phyloP scores from a whole-genome alignment of 208 protist genomes.

The Tritrichomonas musculus region DNA sequence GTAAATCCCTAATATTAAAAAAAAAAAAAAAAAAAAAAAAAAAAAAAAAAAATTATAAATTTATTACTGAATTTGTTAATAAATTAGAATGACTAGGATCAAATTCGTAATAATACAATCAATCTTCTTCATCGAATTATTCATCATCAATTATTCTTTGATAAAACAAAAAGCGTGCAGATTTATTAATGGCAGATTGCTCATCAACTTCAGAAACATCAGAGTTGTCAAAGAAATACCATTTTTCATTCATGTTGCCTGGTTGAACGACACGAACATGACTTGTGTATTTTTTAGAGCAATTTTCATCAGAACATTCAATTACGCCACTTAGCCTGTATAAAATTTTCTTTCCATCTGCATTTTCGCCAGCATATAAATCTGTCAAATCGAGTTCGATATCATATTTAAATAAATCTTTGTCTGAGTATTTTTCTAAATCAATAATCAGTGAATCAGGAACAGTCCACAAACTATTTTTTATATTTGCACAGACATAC shows the following conservation, averaged over 20 bases:
- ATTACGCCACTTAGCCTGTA: neutral
- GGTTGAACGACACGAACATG: neutral
- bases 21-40: too few species aligned
- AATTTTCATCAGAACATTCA: neutral
- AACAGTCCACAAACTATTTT: neutral
- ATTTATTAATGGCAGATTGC: neutral
- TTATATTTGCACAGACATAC: neutral
- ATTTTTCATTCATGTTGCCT: neutral
- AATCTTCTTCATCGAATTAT: too few species aligned
- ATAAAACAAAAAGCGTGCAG: neutral
- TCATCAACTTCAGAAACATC: neutral
- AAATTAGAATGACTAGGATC: too few species aligned
- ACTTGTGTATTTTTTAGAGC: neutral
- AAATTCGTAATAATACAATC: too few species aligned
- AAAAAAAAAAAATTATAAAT: too few species aligned
- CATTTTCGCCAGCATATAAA: neutral
- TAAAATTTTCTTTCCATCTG: neutral
- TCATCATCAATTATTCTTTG: too few species aligned
- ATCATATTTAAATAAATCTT: neutral
- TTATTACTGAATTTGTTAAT: too few species aligned
- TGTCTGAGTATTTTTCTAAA: neutral
- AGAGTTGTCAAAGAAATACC: conserved; percentile 14
- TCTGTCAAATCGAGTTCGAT: neutral
- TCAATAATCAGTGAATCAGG: neutral
- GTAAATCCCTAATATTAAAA: too few species aligned